Percentiles rank a stretch among this genome's conserved stretches.
Evolutionary conservation across 148 eudicot genomes (phyloP).

Genomic region (Euryodendron excelsum): DNA sequence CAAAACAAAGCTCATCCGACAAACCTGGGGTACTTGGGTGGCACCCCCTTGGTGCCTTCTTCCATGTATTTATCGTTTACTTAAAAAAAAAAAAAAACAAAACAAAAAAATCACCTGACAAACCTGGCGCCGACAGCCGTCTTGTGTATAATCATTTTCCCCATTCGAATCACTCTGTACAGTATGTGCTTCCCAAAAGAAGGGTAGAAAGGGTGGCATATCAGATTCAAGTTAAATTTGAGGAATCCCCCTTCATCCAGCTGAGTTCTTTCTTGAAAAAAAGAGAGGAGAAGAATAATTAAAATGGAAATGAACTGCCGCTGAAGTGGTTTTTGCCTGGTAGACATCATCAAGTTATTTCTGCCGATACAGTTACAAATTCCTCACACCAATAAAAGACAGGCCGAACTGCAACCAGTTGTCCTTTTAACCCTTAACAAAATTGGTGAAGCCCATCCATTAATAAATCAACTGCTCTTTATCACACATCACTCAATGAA

Average conservation of each 20-base stretch:
- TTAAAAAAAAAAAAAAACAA: too few relatives aligned
- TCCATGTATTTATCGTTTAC: too few relatives aligned
- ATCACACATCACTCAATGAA: slow-evolving; percentile 1
- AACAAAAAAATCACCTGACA: too few relatives aligned
- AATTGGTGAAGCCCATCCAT: not conserved
- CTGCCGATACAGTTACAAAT: slow-evolving; percentile 7
- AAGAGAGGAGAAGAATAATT: not conserved
- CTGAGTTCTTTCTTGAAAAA: too few relatives aligned
- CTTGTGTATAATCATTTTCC: not conserved
- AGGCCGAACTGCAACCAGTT: not conserved
- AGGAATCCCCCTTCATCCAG: slow-evolving; percentile 7
- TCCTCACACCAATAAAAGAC: slow-evolving; percentile 4
- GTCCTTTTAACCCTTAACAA: not conserved
- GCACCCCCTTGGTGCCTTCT: too few relatives aligned
- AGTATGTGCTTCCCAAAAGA: slow-evolving; percentile 17
- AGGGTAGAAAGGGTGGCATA: not conserved
- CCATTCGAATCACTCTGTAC: slow-evolving; percentile 10
- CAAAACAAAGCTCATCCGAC: too few relatives aligned
- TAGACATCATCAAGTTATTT: not conserved
- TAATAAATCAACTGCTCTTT: not conserved
- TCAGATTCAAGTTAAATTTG: not conserved
- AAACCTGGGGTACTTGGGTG: too few relatives aligned
- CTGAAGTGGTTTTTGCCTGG: slow-evolving; percentile 10
- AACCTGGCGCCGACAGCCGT: not conserved
- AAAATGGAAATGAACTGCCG: not conserved